phyloP scores from a whole-genome alignment of 495 filamentous ascomycete species.

The Penicillium canescens region DNA sequence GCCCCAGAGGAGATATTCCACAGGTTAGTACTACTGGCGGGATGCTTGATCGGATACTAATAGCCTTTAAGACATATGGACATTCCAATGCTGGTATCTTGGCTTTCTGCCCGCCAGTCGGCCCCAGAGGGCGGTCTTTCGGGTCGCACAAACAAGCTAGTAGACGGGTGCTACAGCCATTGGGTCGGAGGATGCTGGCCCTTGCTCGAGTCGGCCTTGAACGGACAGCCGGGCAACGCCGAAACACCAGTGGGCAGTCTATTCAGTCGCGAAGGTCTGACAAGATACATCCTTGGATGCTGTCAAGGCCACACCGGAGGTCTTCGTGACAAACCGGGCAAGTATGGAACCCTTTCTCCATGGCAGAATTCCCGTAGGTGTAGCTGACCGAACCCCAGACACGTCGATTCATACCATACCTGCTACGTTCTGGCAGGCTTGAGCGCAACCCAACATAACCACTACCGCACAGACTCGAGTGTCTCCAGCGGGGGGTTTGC shows the following conservation, averaged over 20 bases:
- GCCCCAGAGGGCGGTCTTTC: slow-evolving; percentile 88
- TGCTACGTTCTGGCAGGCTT: slow-evolving; percentile 88
- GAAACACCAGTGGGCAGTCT: slow-evolving; percentile 44
- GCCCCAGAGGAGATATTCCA: slow-evolving; percentile 69
- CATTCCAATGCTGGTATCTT: slow-evolving; percentile 72
- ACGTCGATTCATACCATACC: slow-evolving; percentile 85
- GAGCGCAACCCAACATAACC: slow-evolving; percentile 76
- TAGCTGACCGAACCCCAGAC: slow-evolving; percentile 44
- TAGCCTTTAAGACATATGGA: slow-evolving; percentile 65
- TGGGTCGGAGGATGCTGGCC: slow-evolving; percentile 97
- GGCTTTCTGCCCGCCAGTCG: slow-evolving; percentile 88
- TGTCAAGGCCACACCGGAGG: slow-evolving; percentile 81
- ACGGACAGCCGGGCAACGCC: slow-evolving; percentile 42
- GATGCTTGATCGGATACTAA: slow-evolving; percentile 14
- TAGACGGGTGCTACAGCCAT: slow-evolving; percentile 96
- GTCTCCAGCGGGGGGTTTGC: slow-evolving; percentile 36
- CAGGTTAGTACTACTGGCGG: slow-evolving; percentile 46
- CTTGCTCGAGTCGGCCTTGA: slow-evolving; percentile 77
- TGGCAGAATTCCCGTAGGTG: not conserved
- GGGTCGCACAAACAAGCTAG: slow-evolving; percentile 95
- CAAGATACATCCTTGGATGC: slow-evolving; percentile 84
- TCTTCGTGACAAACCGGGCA: slow-evolving; percentile 88
- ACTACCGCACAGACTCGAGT: slow-evolving; percentile 56
- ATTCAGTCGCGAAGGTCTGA: slow-evolving; percentile 82
- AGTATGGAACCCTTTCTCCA: slow-evolving; percentile 55